Base-by-base conservation (phyloP, 2,329 filamentous ascomycete species). In the Metarhizium guizhouense region DNA sequence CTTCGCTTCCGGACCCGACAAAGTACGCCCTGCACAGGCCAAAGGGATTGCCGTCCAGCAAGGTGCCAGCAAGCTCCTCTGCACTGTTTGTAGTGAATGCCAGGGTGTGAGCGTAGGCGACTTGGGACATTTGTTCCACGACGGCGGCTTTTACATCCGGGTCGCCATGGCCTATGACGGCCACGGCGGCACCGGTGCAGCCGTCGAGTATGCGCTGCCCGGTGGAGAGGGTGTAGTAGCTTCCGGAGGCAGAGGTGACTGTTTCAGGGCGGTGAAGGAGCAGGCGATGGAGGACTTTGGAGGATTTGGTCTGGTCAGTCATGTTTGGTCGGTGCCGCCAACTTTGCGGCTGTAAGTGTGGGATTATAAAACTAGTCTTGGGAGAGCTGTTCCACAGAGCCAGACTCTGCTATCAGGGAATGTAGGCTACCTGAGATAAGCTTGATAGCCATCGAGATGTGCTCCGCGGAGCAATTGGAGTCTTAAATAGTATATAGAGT, bases 141-240 rank as follows among this genome's bases (percentile, higher is more conserved):
- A 90, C 77, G 0, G 85, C 86, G 2, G 78, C 71, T 13, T 74
- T 74, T 13, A 92, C 81, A 51, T 84, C 74, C 47, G 75, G 64
- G 53, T 86, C 78, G 34, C 81, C 83, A 62, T 90, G 84, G 6
- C 88, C 89, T 10, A 93, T 72, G 64, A 25, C 54, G 32, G 65
- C 55, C 3, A 67, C 65, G 36, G 85, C 87, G 3, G 88, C 86
- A 20, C 89, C 89, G 32, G 85, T 81, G 20, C 85, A 87, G 1
- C 83, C 85, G 67, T 94, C 89, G 14, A 91, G 78, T 47, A 94
- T 62, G 0, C 49, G 56, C 14, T 58, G 59, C 16, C 64, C 74
- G 36, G 69, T 64, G 8, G 65, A 58, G 4, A 73, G 67, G 1
- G 62, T 62, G 3, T 75, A 62, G 29, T 71, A 68, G 6, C 68